phyloP scores from a whole-genome alignment of 2,329 filamentous ascomycete species.

The Xylariaceae sp. region DNA sequence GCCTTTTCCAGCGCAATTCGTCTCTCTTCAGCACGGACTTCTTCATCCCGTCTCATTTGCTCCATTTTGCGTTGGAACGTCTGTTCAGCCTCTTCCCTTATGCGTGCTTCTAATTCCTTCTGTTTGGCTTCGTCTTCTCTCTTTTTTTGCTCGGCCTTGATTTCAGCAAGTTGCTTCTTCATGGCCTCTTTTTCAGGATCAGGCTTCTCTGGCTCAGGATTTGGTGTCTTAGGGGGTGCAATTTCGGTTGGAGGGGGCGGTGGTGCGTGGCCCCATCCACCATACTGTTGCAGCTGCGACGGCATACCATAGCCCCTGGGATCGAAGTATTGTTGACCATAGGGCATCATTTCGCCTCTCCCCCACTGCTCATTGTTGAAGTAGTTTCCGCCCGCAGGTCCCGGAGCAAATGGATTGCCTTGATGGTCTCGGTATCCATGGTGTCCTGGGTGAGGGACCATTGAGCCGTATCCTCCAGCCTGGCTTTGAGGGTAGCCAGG shows the following conservation, averaged over 20 bases:
- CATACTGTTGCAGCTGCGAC: conserved; percentile 51
- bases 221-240: conserved; percentile 22
- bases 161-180: conserved; percentile 53
- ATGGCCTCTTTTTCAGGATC: conserved; percentile 60
- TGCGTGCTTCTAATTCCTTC: conserved; percentile 42
- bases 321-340: conserved; percentile 40
- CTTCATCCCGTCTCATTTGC: conserved; percentile 35
- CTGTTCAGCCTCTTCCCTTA: conserved; percentile 44
- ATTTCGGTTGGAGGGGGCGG: conserved; percentile 34
- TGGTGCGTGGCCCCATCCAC: conserved; percentile 29
- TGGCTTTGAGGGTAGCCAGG: conserved; percentile 47
- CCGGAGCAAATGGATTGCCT: conserved; percentile 31
- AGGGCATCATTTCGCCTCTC: conserved; percentile 34
- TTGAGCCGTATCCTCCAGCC: conserved; percentile 41
- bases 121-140: conserved; percentile 44
- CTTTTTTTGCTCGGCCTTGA: conserved; percentile 44
- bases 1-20: conserved; percentile 42
- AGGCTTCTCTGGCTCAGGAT: conserved; percentile 19
- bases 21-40: conserved; percentile 31
- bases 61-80: conserved; percentile 40
- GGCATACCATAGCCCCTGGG: conserved; percentile 26
- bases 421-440: conserved; percentile 16
- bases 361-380: conserved; percentile 36
- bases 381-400: conserved; percentile 35
- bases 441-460: conserved; percentile 43